Conservation (phyloP, 2,329 filamentous ascomycete species). For the Zymoseptoria crescenta region DNA sequence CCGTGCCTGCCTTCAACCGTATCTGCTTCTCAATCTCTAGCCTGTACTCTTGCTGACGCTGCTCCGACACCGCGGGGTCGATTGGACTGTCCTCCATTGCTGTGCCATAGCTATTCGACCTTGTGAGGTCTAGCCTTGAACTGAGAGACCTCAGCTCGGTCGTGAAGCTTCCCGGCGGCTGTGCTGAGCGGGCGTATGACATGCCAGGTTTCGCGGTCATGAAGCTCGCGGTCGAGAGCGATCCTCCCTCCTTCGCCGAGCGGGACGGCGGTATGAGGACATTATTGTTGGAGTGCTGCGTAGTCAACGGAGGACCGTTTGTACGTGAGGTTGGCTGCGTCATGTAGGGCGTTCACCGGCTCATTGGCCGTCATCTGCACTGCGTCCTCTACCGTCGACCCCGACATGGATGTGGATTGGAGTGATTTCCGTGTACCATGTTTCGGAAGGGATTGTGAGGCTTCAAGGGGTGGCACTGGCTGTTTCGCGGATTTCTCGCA, state of each 20-base stretch:
- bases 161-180: slow-evolving; percentile 77
- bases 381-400: slow-evolving; percentile 12
- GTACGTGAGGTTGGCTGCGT: slow-evolving; percentile 23
- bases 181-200: slow-evolving; percentile 62
- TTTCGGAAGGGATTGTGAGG: neutral
- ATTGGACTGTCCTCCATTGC: slow-evolving; percentile 55
- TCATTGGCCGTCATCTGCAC: slow-evolving; percentile 15
- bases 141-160: slow-evolving; percentile 71
- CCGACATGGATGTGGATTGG: slow-evolving; percentile 16
- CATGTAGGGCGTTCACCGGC: slow-evolving; percentile 17
- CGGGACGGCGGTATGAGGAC: slow-evolving; percentile 37
- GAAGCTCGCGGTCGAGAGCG: slow-evolving; percentile 46
- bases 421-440: slow-evolving; percentile 6
- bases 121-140: slow-evolving; percentile 54
- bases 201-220: slow-evolving; percentile 47
- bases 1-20: slow-evolving; percentile 95
- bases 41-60: slow-evolving; percentile 65
- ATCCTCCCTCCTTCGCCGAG: slow-evolving; percentile 45
- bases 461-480: neutral
- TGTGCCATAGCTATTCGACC: slow-evolving; percentile 46
- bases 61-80: slow-evolving; percentile 51
- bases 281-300: slow-evolving; percentile 14
- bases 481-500: neutral
- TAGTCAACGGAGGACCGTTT: slow-evolving; percentile 25
- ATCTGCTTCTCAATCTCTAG: slow-evolving; percentile 89